Evolutionary conservation across 352 stramenopile species (phyloP).

Genomic region (Phytophthora pseudosyringae): DNA sequence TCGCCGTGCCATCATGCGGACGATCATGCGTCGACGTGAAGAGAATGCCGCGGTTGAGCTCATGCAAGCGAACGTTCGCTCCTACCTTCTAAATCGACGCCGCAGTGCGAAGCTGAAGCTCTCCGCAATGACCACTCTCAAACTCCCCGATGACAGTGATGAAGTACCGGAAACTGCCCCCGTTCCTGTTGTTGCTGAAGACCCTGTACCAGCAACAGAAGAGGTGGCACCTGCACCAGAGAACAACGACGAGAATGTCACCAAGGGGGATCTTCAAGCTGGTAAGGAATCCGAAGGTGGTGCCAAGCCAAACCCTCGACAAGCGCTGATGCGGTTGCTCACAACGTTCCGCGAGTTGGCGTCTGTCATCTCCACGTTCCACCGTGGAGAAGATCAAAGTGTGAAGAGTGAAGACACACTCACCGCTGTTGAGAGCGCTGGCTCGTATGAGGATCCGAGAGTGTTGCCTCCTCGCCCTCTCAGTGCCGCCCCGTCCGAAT

Average conservation of each 20-base stretch:
- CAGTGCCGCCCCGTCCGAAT: constrained; percentile 7
- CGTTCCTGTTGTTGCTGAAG: constrained; percentile 3
- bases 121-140: background rate
- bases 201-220: constrained; percentile 2
- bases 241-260: constrained; percentile 1
- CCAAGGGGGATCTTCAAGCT: background rate
- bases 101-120: constrained; percentile 30
- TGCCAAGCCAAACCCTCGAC: constrained; percentile 20
- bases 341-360: constrained; percentile 38
- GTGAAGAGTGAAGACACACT: constrained; percentile 8
- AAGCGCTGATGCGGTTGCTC: constrained; percentile 32
- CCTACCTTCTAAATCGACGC: constrained; percentile 62
- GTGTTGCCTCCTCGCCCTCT: constrained; percentile 5
- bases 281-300: constrained; percentile 1
- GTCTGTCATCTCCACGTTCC: constrained; percentile 29
- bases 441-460: background rate
- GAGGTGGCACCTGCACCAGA: constrained; percentile 2
- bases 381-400: constrained; percentile 12
- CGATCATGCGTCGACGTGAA: constrained; percentile 50
- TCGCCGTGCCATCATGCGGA: constrained; percentile 58
- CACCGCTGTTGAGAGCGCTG: background rate
- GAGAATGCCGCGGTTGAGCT: constrained; percentile 63
- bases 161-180: background rate
- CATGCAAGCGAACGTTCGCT: constrained; percentile 69
- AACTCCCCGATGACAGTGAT: constrained; percentile 20